These are phyloP conservation scores for Lasiosphaeria hispida DNA, from an alignment of 495 filamentous ascomycete genomes.

Conservation along the genomic window DNA sequence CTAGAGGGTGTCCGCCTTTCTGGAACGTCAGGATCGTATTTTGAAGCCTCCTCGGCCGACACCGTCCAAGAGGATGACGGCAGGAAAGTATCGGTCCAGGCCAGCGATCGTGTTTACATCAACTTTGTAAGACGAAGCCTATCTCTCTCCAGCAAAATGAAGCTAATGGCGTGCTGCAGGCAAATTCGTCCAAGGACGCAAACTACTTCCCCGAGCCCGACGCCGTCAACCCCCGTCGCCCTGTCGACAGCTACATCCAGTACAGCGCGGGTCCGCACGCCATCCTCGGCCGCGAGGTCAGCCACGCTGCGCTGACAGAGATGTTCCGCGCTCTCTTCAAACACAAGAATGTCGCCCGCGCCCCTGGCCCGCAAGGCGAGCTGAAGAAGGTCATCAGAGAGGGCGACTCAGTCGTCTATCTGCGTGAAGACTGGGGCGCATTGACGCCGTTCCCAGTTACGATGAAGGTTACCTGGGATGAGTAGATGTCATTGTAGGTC, in stretches of 20 bases:
- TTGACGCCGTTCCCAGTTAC: slow-evolving; percentile 73
- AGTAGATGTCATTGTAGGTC: slow-evolving; percentile 5
- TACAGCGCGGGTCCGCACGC: slow-evolving; percentile 62
- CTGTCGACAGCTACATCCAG: slow-evolving; percentile 65
- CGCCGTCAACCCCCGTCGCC: slow-evolving; percentile 63
- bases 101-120: slow-evolving; percentile 46
- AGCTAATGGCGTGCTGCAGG: slow-evolving; percentile 52
- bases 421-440: slow-evolving; percentile 70
- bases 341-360: slow-evolving; percentile 63
- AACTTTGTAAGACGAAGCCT: slow-evolving; percentile 53
- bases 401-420: slow-evolving; percentile 63
- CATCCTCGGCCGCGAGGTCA: slow-evolving; percentile 60
- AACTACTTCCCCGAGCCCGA: slow-evolving; percentile 66
- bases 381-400: slow-evolving; percentile 66
- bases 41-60: slow-evolving; percentile 45
- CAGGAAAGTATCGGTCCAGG: slow-evolving; percentile 39
- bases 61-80: slow-evolving; percentile 52
- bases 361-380: slow-evolving; percentile 64
- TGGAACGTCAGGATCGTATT: slow-evolving; percentile 48
- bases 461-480: slow-evolving; percentile 57
- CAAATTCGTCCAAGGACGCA: slow-evolving; percentile 56
- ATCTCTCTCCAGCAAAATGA: background rate
- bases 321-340: slow-evolving; percentile 68
- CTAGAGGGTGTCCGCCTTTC: slow-evolving; percentile 53
- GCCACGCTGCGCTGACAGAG: slow-evolving; percentile 60